phyloP scores from a whole-genome alignment of 1,139 yeast genomes.

The Pichia sp. region DNA sequence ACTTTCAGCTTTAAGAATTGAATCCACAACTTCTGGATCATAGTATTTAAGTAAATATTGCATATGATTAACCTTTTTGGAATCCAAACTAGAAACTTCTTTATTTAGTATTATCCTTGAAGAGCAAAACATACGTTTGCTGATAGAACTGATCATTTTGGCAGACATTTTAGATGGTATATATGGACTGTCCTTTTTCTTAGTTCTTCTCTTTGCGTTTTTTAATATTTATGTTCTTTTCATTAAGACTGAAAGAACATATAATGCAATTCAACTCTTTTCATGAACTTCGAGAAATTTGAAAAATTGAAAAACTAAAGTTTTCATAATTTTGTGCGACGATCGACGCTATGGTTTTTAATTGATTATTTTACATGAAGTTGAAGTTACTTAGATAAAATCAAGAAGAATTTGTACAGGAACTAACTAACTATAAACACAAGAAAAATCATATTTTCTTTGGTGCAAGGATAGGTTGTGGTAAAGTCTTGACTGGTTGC shows the following conservation, averaged over 20 bases:
- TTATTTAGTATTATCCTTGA: conserved; percentile 14
- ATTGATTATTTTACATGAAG: neutral
- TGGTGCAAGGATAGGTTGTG: conserved; percentile 21
- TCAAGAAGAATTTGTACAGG: too few species aligned
- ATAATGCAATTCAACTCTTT: too few species aligned
- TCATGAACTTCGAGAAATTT: neutral
- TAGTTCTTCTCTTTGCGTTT: too few species aligned
- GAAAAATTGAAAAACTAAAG: neutral
- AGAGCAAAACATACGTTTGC: conserved; percentile 17
- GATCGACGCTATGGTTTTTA: neutral
- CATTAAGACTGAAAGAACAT: too few species aligned
- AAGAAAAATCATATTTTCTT: conserved; percentile 11
- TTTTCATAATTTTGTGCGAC: neutral
- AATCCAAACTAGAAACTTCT: conserved; percentile 15
- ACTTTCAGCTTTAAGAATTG: conserved; percentile 75
- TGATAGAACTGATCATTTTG: conserved; percentile 6
- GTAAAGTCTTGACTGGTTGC: conserved; percentile 18
- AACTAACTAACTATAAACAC: too few species aligned
- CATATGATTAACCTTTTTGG: conserved; percentile 37
- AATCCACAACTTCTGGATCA: conserved; percentile 69
- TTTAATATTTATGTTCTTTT: too few species aligned
- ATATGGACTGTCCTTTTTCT: neutral
- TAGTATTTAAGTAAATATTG: conserved; percentile 63
- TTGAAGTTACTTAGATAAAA: too few species aligned
- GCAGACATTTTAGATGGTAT: neutral